A percentile compares a stretch with the other conserved stretches of the same genome.
Conservation (phyloP, 1,139 yeast genomes). For the Protomyces lactucae-debilis region DNA sequence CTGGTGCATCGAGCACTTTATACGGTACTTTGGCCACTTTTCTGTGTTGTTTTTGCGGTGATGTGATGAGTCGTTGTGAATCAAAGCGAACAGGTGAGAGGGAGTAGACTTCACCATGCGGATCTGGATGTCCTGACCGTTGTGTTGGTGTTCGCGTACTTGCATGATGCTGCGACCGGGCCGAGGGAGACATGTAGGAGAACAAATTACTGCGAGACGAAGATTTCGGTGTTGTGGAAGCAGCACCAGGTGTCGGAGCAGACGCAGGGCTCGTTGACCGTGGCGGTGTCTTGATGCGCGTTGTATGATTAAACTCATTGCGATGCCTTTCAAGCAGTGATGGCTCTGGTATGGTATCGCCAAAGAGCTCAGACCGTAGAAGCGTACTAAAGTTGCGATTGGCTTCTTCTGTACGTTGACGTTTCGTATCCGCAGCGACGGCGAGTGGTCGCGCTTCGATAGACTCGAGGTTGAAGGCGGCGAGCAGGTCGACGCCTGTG, state of each 20-base stretch:
- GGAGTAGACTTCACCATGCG: slow-evolving; percentile 56
- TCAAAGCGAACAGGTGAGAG: slow-evolving; percentile 86
- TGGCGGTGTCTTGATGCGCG: slow-evolving; percentile 31
- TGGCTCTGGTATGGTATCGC: slow-evolving; percentile 38
- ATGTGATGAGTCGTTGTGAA: slow-evolving; percentile 67
- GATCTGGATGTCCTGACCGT: slow-evolving; percentile 52
- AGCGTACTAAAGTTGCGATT: slow-evolving; percentile 81
- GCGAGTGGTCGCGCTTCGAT: slow-evolving; percentile 30
- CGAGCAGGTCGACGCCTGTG: slow-evolving; percentile 79
- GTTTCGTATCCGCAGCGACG: slow-evolving; percentile 52
- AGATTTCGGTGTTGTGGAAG: slow-evolving; percentile 31
- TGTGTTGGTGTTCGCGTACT: slow-evolving; percentile 9
- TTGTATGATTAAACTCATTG: slow-evolving; percentile 1
- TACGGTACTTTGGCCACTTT: slow-evolving; percentile 75
- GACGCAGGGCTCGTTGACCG: slow-evolving; percentile 24
- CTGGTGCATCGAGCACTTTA: slow-evolving; percentile 94
- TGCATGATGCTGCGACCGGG: slow-evolving; percentile 36
- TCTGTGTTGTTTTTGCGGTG: slow-evolving; percentile 77
- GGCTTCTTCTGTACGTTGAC: slow-evolving; percentile 61
- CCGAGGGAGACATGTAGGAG: slow-evolving; percentile 60
- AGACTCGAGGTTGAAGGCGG: slow-evolving; percentile 58
- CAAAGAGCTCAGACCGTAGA: slow-evolving; percentile 83
- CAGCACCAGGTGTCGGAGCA: slow-evolving; percentile 8
- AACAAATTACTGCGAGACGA: slow-evolving; percentile 59
- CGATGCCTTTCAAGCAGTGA: background rate